Evolutionary conservation across 176 grass and related monocot species (phyloP).

Genomic region (Triticum turgidum): DNA sequence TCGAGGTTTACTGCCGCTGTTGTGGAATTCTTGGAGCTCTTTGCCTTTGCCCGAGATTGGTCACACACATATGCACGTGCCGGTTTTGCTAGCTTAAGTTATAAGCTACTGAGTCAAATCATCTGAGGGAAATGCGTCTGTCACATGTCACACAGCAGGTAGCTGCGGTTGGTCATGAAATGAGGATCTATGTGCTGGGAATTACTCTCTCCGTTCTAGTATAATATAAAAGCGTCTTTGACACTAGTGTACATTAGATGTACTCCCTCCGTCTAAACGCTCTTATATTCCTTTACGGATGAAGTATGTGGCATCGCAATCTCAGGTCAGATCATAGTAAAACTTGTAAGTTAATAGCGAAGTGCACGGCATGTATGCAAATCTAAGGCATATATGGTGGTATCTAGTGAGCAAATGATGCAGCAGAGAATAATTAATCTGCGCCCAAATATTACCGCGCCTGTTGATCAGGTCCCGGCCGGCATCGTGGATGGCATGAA

Average conservation of each 20-base stretch:
- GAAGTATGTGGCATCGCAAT: not conserved
- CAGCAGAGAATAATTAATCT: not conserved
- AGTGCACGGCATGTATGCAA: not conserved
- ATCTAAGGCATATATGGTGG: too few species aligned
- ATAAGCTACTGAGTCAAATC: not conserved
- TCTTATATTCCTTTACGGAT: too few species aligned
- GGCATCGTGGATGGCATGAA: conserved; percentile 10
- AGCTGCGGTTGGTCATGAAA: not conserved
- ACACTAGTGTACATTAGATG: not conserved
- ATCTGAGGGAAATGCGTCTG: not conserved
- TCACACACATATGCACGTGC: not conserved
- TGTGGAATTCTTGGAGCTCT: not conserved
- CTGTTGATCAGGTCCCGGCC: not conserved
- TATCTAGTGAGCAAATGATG: not conserved
- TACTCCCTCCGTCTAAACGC: not conserved
- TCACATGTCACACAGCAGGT: not conserved
- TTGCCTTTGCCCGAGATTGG: not conserved
- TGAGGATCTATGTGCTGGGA: not conserved
- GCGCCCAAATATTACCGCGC: not conserved
- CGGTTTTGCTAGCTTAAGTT: not conserved
- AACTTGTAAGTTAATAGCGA: not conserved
- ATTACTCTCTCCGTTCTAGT: not conserved
- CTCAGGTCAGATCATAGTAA: not conserved
- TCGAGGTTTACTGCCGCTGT: too few species aligned
- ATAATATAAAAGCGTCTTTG: too few species aligned